Base-by-base conservation (phyloP, 208 protist genomes). In the Leishmania braziliensis region DNA sequence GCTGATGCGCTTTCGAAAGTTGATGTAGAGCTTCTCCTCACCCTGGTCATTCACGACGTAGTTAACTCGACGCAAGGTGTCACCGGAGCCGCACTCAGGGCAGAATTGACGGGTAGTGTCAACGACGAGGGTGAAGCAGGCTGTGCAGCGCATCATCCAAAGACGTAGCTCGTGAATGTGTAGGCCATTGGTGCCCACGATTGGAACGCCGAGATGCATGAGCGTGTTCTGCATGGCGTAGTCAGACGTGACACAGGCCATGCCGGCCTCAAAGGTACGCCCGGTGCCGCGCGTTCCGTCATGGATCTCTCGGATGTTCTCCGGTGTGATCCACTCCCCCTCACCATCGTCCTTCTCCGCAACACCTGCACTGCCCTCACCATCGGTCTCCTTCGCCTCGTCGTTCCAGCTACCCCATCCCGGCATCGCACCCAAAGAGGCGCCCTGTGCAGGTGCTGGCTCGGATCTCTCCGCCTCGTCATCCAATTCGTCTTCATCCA, bases 161-260 rank as follows among this genome's bases (percentile, higher is more conserved):
- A 93, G 90, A 3, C 96, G 97, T 60, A 98, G 89, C 84, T 98
- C 89, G 1, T 77, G 75, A 51, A 99, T 97, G 56, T 92, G 86
- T 90, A 98, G 94, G 20, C 97, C 97, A 71, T 95, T 89, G 29
- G 89, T 88, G 65, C 94, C 94, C 39, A 98, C 84, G 51, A 98
- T 89, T 14, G 94, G 90, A 18, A 99, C 88, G 48, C 96, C 96
- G 20, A 98, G 88, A 72, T 99, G 96, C 62, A 98, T 84, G 46
- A 98, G 83, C 29, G 95, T 96, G 90, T 99, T 99, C 85, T 99
- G 96, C 95, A 99, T 98, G 36, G 97, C 94, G 84, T 96, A 99
- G 85, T 99, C 97, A n/a, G 96, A 98, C 53, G 97, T 98, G 20
- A 98, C 92, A 73, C 96, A 98, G 16, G 92, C 95, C 79, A 98